phyloP scores from a whole-genome alignment of 306 rosid genomes.

The Cicer cuneatum region DNA sequence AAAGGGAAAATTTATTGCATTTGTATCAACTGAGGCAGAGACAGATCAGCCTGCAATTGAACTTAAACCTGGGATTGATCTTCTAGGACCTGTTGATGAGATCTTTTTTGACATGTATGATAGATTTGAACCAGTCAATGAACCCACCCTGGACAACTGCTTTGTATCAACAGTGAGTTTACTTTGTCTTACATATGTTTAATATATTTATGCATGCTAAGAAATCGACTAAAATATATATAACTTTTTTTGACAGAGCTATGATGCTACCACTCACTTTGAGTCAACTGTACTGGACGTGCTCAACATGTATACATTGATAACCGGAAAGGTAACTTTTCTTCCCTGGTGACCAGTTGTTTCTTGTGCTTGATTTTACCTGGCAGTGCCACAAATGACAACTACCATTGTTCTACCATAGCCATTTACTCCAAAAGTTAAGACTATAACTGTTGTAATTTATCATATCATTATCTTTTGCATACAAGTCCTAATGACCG shows the following conservation, averaged over 20 bases:
- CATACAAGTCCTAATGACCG: background rate
- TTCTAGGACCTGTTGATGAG: constrained; percentile 90
- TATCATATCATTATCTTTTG: background rate
- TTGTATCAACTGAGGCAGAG: constrained; percentile 97
- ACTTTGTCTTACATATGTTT: constrained; percentile 18
- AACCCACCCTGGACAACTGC: constrained; percentile 89
- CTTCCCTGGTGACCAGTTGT: constrained; percentile 16
- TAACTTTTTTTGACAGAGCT: constrained; percentile 66
- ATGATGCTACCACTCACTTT: constrained; percentile 96
- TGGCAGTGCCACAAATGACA: constrained; percentile 8
- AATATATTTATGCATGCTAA: background rate
- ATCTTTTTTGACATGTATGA: constrained; percentile 86
- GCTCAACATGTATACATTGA: constrained; percentile 91
- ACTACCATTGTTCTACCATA: constrained; percentile 5
- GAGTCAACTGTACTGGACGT: constrained; percentile 91
- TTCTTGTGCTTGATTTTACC: constrained; percentile 30
- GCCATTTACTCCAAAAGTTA: background rate
- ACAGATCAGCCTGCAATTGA: constrained; percentile 82
- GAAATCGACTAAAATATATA: background rate
- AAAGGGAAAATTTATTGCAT: constrained; percentile 90
- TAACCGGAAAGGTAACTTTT: constrained; percentile 84
- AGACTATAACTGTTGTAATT: background rate
- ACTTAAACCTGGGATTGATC: constrained; percentile 92
- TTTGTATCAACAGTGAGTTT: constrained; percentile 81
- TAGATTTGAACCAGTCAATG: constrained; percentile 91